Conservation (phyloP, 2,329 filamentous ascomycete genomes). For the Onygenales sp. region DNA sequence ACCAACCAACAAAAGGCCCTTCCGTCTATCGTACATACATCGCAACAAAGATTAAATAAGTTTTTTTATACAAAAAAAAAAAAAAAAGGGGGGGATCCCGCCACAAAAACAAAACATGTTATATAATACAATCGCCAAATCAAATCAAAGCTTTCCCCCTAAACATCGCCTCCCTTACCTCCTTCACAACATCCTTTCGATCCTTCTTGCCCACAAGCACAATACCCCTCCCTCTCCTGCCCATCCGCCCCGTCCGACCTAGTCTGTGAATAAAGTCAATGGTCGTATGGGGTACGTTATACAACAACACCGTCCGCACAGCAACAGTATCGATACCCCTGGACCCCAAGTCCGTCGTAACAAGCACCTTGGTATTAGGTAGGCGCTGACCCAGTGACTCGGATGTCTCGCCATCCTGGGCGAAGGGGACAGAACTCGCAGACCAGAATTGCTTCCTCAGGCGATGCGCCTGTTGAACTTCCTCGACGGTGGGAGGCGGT, state of each 20-base stretch:
- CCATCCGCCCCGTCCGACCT: slow-evolving; percentile 86
- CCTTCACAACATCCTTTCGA: slow-evolving; percentile 77
- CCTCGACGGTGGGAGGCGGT: slow-evolving; percentile 9
- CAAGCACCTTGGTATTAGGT: slow-evolving; percentile 65
- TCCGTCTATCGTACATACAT: background rate
- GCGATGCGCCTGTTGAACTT: slow-evolving; percentile 4
- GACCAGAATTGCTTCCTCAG: slow-evolving; percentile 9
- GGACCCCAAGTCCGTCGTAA: slow-evolving; percentile 87
- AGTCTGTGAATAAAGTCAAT: slow-evolving; percentile 98
- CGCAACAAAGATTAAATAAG: background rate
- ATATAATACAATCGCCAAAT: background rate
- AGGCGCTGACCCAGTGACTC: slow-evolving; percentile 12
- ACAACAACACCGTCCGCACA: slow-evolving; percentile 83
- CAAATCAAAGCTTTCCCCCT: slow-evolving; percentile 69
- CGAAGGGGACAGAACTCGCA: slow-evolving; percentile 12
- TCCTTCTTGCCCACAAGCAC: slow-evolving; percentile 87
- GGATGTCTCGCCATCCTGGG: background rate
- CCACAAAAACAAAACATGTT: background rate
- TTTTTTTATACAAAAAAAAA: background rate
- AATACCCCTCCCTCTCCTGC: slow-evolving; percentile 75
- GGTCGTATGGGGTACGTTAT: slow-evolving; percentile 94
- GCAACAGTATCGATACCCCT: slow-evolving; percentile 89
- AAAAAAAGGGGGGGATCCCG: background rate
- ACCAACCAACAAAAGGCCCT: too few relatives aligned
- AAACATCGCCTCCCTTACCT: slow-evolving; percentile 85